A percentile compares a stretch with the other conserved stretches of the same genome.
Evolutionary conservation across 352 stramenopile genomes (phyloP).

Genomic region (Aphanomyces invadans): DNA sequence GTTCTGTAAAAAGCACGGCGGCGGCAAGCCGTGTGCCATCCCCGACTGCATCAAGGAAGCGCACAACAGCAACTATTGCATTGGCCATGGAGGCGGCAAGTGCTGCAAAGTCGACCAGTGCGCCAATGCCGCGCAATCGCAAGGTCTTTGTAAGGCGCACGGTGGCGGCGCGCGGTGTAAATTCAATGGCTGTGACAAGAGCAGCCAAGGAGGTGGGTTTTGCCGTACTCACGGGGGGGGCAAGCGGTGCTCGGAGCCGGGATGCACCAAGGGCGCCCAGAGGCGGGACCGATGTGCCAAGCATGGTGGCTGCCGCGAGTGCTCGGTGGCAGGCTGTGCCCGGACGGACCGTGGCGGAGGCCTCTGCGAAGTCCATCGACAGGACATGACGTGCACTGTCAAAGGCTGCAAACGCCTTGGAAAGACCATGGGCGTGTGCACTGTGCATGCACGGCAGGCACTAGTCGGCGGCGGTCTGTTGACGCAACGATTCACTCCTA

Average conservation of each 20-base stretch:
- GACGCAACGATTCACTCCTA: too few relatives aligned
- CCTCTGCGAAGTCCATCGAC: slow-evolving; percentile 77
- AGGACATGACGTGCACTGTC: slow-evolving; percentile 65
- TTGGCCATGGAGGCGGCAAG: slow-evolving; percentile 77
- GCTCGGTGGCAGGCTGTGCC: slow-evolving; percentile 72
- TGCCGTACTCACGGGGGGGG: slow-evolving; percentile 14
- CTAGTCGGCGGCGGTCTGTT: neutral
- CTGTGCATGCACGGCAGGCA: slow-evolving; percentile 58
- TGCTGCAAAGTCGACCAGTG: slow-evolving; percentile 56
- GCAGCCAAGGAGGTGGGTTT: neutral
- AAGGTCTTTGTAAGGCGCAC: slow-evolving; percentile 18
- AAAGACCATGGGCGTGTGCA: slow-evolving; percentile 81
- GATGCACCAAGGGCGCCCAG: slow-evolving; percentile 12
- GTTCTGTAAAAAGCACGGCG: slow-evolving; percentile 56
- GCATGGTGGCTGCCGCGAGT: slow-evolving; percentile 78
- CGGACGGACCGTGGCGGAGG: slow-evolving; percentile 72
- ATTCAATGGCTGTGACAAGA: neutral
- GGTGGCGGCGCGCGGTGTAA: slow-evolving; percentile 12
- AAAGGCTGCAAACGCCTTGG: slow-evolving; percentile 80
- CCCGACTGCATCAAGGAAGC: slow-evolving; percentile 79
- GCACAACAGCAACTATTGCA: slow-evolving; percentile 81
- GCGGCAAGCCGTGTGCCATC: slow-evolving; percentile 67
- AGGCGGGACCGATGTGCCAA: slow-evolving; percentile 31
- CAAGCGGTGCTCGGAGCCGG: neutral
- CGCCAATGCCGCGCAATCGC: neutral